phyloP scores from a whole-genome alignment of 371 early-diverging fungal genomes.

The Gilbertella persicaria region DNA sequence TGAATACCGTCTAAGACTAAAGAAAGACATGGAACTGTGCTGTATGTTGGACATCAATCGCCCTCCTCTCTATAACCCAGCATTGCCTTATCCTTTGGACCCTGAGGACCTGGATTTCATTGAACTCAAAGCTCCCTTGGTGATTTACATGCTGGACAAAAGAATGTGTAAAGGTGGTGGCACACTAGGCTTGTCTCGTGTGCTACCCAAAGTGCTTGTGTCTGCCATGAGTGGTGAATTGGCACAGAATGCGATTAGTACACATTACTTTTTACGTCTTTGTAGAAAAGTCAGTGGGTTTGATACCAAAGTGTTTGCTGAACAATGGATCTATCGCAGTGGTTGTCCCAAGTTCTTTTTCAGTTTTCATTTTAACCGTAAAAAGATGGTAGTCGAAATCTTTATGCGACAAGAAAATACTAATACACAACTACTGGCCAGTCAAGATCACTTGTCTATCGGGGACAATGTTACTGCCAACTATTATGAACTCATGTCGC shows the following conservation, averaged over 20 bases:
- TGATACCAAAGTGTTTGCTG: conserved; percentile 81
- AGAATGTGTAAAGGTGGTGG: conserved; percentile 85
- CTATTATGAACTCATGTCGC: conserved; percentile 36
- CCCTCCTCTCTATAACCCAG: conserved; percentile 77
- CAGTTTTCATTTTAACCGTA: conserved; percentile 83
- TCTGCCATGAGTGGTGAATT: conserved; percentile 85
- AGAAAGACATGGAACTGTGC: conserved; percentile 84
- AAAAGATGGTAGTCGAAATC: conserved; percentile 93
- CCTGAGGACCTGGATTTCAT: conserved; percentile 81
- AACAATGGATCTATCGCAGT: conserved; percentile 91
- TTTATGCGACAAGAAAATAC: conserved; percentile 82
- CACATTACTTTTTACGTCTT: conserved; percentile 76
- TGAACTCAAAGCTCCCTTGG: conserved; percentile 82
- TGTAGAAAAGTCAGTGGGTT: conserved; percentile 82
- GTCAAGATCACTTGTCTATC: conserved; percentile 8
- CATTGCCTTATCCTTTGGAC: conserved; percentile 62
- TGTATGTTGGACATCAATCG: conserved; percentile 82
- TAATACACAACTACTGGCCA: conserved; percentile 46
- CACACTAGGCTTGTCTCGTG: conserved; percentile 75
- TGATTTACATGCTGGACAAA: conserved; percentile 92
- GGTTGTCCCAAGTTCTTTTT: conserved; percentile 89
- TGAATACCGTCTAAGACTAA: conserved; percentile 83
- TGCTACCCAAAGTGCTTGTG: conserved; percentile 78
- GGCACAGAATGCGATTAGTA: conserved; percentile 72
- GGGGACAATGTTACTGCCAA: conserved; percentile 17